Evolutionary conservation across 2,329 filamentous ascomycete species (phyloP).

Genomic region (Paecilomyces fulvus): DNA sequence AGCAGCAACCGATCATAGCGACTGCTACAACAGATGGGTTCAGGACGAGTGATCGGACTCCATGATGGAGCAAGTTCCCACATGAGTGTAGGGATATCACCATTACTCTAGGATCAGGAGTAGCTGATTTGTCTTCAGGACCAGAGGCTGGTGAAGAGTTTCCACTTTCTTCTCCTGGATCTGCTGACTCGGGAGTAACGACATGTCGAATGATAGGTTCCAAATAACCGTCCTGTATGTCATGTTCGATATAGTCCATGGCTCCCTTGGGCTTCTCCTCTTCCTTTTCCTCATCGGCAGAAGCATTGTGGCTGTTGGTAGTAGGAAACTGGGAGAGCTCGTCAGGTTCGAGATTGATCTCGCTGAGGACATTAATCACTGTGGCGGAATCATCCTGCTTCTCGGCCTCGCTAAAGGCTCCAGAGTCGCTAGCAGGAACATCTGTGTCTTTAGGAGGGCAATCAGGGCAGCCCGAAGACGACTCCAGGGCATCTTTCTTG

Average conservation of each 20-base stretch:
- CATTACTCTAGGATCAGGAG: slow-evolving; percentile 49
- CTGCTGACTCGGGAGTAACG: slow-evolving; percentile 13
- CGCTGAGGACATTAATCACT: slow-evolving; percentile 25
- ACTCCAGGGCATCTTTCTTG: slow-evolving; percentile 3
- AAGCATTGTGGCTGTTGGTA: slow-evolving; percentile 3
- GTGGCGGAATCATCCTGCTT: slow-evolving; percentile 16
- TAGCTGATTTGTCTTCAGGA: slow-evolving; percentile 2
- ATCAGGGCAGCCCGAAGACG: slow-evolving; percentile 1
- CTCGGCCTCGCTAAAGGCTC: neutral
- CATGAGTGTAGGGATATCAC: slow-evolving; percentile 95
- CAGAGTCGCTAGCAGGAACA: neutral
- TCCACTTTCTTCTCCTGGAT: neutral
- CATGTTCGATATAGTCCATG: slow-evolving; percentile 38
- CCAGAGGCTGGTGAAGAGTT: neutral
- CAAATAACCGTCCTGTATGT: slow-evolving; percentile 35
- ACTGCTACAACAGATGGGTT: slow-evolving; percentile 83
- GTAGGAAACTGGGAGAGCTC: slow-evolving; percentile 16
- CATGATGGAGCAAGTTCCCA: slow-evolving; percentile 93
- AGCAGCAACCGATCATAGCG: slow-evolving; percentile 95
- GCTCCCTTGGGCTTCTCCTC: slow-evolving; percentile 18
- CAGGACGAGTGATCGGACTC: slow-evolving; percentile 72
- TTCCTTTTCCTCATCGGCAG: slow-evolving; percentile 6
- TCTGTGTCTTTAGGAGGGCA: slow-evolving; percentile 5
- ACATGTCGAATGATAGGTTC: slow-evolving; percentile 32
- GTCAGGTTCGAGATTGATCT: slow-evolving; percentile 22